phyloP scores from a whole-genome alignment of 1,284 basidiomycete genomes.

The Marasmius tenuissimus region DNA sequence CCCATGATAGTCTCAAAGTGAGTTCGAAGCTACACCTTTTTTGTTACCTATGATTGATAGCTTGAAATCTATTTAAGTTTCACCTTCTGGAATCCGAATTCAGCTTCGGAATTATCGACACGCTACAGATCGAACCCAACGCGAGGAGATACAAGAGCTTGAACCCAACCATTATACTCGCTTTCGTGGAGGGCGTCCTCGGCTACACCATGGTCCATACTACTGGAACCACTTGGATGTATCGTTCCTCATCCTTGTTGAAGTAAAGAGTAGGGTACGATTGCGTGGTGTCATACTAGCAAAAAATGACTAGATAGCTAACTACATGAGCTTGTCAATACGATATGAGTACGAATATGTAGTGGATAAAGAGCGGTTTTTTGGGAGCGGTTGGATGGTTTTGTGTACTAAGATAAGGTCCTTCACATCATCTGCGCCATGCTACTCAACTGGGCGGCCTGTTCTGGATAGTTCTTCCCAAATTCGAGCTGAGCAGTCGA shows the following conservation, averaged over 20 bases:
- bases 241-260: conserved; percentile 22
- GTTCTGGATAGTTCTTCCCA: conserved; percentile 78
- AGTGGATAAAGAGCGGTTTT: neutral
- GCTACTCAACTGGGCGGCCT: conserved; percentile 58
- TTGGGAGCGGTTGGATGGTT: neutral
- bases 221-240: conserved; percentile 27
- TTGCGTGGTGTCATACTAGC: neutral
- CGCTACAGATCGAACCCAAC: conserved; percentile 28
- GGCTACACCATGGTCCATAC: conserved; percentile 34
- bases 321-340: no score
- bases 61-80: conserved; percentile 25
- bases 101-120: conserved; percentile 31
- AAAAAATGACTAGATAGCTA: no score
- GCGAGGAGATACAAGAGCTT: conserved; percentile 17
- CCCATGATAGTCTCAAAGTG: conserved; percentile 28
- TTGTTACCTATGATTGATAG: neutral
- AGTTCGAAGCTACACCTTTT: conserved; percentile 1
- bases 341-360: neutral
- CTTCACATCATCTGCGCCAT: conserved; percentile 4
- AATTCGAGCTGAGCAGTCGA: conserved; percentile 82
- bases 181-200: conserved; percentile 37
- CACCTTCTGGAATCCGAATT: conserved; percentile 32
- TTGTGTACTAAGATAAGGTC: neutral
- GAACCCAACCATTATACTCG: conserved; percentile 32
- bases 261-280: conserved; percentile 8